Percentiles rank a stretch among this genome's conserved stretches.
These are phyloP conservation scores for Suhomyces prunicola DNA, from an alignment of 805 yeast species.

Conservation along the genomic window DNA sequence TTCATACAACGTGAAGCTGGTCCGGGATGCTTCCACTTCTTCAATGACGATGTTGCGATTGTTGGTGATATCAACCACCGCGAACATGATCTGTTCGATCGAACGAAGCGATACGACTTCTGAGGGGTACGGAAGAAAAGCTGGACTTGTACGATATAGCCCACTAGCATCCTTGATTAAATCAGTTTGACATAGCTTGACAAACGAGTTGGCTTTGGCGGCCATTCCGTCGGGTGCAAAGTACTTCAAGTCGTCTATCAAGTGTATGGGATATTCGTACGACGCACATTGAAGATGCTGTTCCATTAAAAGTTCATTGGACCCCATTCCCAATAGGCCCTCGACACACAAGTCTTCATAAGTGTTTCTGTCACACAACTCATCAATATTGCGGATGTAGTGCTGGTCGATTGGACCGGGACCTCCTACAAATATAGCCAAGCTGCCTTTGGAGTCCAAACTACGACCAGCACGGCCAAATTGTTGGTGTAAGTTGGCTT, in stretches of 20 bases:
- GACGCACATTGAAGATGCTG: constrained; percentile 95
- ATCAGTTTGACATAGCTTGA: constrained; percentile 34
- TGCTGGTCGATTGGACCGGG: constrained; percentile 83
- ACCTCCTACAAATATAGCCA: constrained; percentile 82
- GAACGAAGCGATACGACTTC: constrained; percentile 76
- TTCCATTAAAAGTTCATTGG: constrained; percentile 52
- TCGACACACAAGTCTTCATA: constrained; percentile 43
- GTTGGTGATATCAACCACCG: constrained; percentile 87
- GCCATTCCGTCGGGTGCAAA: constrained; percentile 43
- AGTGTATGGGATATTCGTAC: constrained; percentile 66
- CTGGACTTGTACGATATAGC: constrained; percentile 31
- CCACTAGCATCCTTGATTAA: constrained; percentile 33
- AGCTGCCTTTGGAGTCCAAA: constrained; percentile 60
- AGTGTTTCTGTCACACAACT: constrained; percentile 40
- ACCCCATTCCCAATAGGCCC: constrained; percentile 31
- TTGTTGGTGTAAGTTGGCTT: constrained; percentile 89
- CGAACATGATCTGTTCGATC: constrained; percentile 74
- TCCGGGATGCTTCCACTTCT: constrained; percentile 83
- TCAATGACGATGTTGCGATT: constrained; percentile 77
- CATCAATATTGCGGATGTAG: constrained; percentile 67
- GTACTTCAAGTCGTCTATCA: constrained; percentile 52
- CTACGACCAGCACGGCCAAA: constrained; percentile 97
- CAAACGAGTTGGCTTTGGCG: constrained; percentile 16
- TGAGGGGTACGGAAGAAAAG: constrained; percentile 80
- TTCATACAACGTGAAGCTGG: constrained; percentile 82